Evolutionary conservation across 345 rosid genomes (phyloP), one percentile per base, ranked within the genome.

Genomic region (Linum usitatissimum): DNA sequence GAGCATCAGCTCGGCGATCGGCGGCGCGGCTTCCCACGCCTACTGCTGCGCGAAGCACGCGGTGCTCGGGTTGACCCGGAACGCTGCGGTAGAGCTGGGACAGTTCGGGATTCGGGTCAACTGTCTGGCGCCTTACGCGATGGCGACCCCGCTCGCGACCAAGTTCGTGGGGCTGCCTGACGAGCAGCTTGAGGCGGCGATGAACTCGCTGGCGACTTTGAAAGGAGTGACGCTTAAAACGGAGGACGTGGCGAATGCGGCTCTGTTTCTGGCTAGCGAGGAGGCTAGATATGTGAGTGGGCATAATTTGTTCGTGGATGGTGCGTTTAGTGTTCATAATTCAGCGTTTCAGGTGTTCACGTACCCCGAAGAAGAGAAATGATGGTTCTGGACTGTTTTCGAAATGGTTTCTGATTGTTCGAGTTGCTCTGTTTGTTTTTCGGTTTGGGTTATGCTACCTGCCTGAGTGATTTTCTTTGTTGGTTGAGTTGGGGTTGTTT

Each of bases 261-360:
- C 82, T 1, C 68, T 84, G 63, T 81, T 63, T 71, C 63, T 84
- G 61, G 79, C 77, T 0, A 69, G 89, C 53, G 89, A 81, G 9
- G 89, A 84, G 64, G 75, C 71, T 0, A 79, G 73, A 55, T 84
- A 79, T 7, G n/a, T 84, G 2, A 84, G 81, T 23, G 86, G 86
- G 5, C 81, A 74, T 28, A 81, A 81, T 55, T 54, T 84, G 18
- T 49, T 76, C 9, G 62, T 81, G 1, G 86, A 84, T 54, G 89
- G 86, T 5, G 86, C 79, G 5, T 81, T 74, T 53, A 70, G 70
- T 42, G 42, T 79, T 51, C 62, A 65, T 10, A 84, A 84, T 20
- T 79, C 83, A 6, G 59, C 78, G 0, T 30, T 81, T 13, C 14
- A 23, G 3, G 38, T 75, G 70, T 81, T 78, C 18, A 70, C 68